A percentile compares a stretch with the other conserved stretches of the same genome.
phyloP scores from a whole-genome alignment of 768 basidiomycete genomes.

The Pulveroboletus ravenelii region DNA sequence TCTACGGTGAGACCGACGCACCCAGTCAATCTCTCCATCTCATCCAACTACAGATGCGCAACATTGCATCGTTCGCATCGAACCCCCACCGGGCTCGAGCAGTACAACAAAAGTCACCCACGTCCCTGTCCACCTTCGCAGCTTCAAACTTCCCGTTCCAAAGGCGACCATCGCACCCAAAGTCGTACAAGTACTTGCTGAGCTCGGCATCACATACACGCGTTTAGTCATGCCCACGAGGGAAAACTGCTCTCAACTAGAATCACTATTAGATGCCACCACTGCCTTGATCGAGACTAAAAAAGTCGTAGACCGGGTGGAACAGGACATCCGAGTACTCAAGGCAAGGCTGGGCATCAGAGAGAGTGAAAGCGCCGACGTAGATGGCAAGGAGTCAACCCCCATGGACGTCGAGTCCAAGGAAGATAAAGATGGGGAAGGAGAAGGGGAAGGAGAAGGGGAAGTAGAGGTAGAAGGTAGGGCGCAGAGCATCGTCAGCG shows the following conservation, averaged over 20 bases:
- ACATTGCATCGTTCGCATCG: conserved; percentile 71
- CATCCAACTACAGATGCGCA: conserved; percentile 46
- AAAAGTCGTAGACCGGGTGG: conserved; percentile 77
- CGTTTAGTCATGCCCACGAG: conserved; percentile 94
- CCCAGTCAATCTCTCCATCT: conserved; percentile 6
- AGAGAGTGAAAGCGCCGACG: conserved; percentile 40
- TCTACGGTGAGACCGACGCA: conserved; percentile 45
- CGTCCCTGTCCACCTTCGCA: conserved; percentile 77
- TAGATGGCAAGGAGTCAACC: conserved; percentile 36
- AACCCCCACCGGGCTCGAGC: conserved; percentile 40
- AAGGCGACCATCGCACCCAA: conserved; percentile 73
- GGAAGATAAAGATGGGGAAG: conserved; percentile 26
- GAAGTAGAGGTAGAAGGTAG: conserved; percentile 37
- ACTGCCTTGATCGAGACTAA: conserved; percentile 82
- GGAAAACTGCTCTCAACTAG: conserved; percentile 69
- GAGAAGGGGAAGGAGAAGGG: conserved; percentile 18
- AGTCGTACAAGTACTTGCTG: conserved; percentile 68
- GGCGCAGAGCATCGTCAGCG: conserved; percentile 62
- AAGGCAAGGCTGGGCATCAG: conserved; percentile 56
- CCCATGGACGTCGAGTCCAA: conserved; percentile 48
- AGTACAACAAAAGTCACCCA: conserved; percentile 67
- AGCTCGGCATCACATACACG: conserved; percentile 67
- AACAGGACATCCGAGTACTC: conserved; percentile 76
- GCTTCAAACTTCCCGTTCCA: conserved; percentile 76
- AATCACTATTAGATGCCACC: conserved; percentile 68